A percentile compares a stretch with the other conserved stretches of the same genome.
Evolutionary conservation across 2,329 filamentous ascomycete genomes (phyloP).

Genomic region (Aspergillus awamori): DNA sequence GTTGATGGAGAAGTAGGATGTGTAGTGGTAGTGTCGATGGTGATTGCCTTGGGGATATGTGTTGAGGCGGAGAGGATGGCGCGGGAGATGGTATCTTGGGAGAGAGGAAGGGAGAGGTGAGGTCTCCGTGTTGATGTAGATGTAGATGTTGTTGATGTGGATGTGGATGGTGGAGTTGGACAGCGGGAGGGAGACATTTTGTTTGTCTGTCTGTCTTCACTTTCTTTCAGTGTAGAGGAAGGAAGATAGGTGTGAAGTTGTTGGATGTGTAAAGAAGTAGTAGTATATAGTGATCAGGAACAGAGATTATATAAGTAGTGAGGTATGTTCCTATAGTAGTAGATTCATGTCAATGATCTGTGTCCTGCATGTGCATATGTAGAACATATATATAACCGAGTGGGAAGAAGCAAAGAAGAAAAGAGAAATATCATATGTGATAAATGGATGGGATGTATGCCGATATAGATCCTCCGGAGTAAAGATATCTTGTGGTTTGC

Average conservation of each 20-base stretch:
- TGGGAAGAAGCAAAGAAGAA: neutral
- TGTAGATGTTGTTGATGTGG: neutral
- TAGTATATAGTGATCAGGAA: neutral
- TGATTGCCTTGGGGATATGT: conserved; percentile 33
- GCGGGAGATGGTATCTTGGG: conserved; percentile 41
- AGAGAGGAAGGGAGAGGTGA: conserved; percentile 31
- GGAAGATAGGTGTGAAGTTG: neutral
- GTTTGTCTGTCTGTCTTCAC: too few species aligned
- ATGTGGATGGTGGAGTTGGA: neutral
- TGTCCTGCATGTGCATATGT: neutral
- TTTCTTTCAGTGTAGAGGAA: neutral
- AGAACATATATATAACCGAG: neutral
- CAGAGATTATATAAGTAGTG: neutral
- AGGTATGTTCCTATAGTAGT: neutral
- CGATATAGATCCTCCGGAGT: neutral
- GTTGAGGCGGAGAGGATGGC: conserved; percentile 43
- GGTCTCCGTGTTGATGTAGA: neutral
- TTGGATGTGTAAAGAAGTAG: neutral
- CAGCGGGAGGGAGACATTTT: neutral
- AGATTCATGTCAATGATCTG: neutral
- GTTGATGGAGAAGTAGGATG: neutral
- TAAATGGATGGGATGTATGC: neutral
- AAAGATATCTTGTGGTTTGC: neutral
- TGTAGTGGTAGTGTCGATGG: conserved; percentile 25
- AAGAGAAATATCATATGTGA: neutral